Conservation (phyloP, 345 rosid species). For the Acer campestre region DNA sequence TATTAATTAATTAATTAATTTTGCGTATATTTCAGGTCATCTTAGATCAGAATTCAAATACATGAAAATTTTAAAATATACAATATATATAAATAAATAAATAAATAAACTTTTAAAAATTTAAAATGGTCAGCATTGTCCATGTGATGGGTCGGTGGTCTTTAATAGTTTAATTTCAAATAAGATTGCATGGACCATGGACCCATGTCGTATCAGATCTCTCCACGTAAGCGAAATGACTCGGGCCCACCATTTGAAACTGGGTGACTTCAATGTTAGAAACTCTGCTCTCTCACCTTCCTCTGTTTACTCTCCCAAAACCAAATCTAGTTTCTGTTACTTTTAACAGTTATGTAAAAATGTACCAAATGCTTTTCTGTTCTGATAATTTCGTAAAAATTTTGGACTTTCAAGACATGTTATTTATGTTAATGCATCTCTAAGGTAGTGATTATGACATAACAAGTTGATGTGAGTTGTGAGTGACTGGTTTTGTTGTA, state of each 20-base stretch:
- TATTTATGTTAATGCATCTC: background rate
- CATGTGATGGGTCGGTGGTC: slow-evolving; percentile 52
- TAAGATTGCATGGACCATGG: slow-evolving; percentile 5
- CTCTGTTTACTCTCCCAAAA: background rate
- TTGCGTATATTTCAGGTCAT: too few relatives aligned
- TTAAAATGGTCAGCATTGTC: background rate
- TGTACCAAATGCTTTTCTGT: too few relatives aligned
- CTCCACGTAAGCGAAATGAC: background rate
- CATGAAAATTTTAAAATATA: too few relatives aligned
- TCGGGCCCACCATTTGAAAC: slow-evolving; percentile 14
- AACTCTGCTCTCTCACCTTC: too few relatives aligned
- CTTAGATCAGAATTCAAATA: too few relatives aligned
- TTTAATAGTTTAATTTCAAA: background rate
- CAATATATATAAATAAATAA: too few relatives aligned
- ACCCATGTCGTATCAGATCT: background rate
- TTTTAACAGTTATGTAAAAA: too few relatives aligned
- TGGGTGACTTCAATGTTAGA: too few relatives aligned
- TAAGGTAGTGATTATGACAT: too few relatives aligned
- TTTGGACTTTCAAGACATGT: background rate
- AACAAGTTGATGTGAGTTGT: background rate
- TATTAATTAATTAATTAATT: too few relatives aligned
- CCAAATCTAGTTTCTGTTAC: too few relatives aligned
- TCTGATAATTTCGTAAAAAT: background rate
- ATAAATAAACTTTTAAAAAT: too few relatives aligned
- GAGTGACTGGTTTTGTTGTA: background rate